Conservation (phyloP, 2,329 filamentous ascomycete species). For the Leptographium lundbergii region DNA sequence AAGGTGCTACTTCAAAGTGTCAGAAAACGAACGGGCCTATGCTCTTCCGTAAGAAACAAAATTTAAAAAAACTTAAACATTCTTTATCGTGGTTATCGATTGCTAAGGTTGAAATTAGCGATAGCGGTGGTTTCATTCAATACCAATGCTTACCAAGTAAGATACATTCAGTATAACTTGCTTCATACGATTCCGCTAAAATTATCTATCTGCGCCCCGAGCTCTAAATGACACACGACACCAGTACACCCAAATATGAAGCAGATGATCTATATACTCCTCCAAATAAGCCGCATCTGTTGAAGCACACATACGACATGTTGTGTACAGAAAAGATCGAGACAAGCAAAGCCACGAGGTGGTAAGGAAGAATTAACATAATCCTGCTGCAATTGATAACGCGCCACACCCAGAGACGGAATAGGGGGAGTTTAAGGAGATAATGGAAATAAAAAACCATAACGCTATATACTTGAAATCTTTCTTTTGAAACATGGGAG, state of each 20-base stretch:
- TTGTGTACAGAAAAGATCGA: not conserved
- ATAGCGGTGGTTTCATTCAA: not conserved
- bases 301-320: not conserved
- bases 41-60: not conserved
- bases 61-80: conserved; percentile 8
- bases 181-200: not conserved
- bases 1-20: not conserved
- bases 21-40: not conserved
- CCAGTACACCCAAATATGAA: not conserved
- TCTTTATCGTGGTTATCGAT: not conserved
- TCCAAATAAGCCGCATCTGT: not conserved
- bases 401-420: not conserved
- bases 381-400: not conserved
- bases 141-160: too few relatives aligned
- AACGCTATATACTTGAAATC: conserved; percentile 8
- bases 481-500: not conserved
- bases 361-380: not conserved
- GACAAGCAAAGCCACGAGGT: not conserved
- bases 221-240: not conserved
- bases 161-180: not conserved
- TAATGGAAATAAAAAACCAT: not conserved
- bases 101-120: too few relatives aligned
- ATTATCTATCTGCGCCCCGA: not conserved
- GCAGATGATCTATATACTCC: not conserved
- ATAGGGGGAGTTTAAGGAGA: not conserved